phyloP scores from a whole-genome alignment of 2,329 filamentous ascomycete genomes.

The Phialophora verrucosa region DNA sequence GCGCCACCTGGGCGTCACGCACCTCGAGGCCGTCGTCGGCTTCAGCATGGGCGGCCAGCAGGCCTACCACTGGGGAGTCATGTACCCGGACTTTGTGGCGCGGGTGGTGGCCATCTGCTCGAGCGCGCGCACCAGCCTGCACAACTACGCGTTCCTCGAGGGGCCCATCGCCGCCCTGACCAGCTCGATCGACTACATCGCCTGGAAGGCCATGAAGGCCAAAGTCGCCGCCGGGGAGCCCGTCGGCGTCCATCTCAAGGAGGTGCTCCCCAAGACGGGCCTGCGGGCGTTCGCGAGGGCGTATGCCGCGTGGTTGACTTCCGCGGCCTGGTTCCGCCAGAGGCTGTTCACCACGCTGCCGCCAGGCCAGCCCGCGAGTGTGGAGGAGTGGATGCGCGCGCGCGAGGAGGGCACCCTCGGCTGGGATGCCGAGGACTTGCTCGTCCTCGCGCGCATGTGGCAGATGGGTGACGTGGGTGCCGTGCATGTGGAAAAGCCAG shows the following conservation, averaged over 20 bases:
- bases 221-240: slow-evolving; percentile 37
- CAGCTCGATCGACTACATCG: slow-evolving; percentile 50
- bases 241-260: slow-evolving; percentile 41
- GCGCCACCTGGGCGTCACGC: slow-evolving; percentile 44
- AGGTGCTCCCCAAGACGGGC: slow-evolving; percentile 44
- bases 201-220: slow-evolving; percentile 36
- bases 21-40: slow-evolving; percentile 52
- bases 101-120: slow-evolving; percentile 54
- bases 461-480: slow-evolving; percentile 50
- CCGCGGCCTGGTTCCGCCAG: slow-evolving; percentile 54
- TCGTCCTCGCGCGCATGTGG: slow-evolving; percentile 54
- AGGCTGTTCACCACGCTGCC: slow-evolving; percentile 45
- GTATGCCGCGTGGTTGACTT: slow-evolving; percentile 57
- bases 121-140: slow-evolving; percentile 53
- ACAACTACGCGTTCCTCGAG: slow-evolving; percentile 57
- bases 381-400: slow-evolving; percentile 48
- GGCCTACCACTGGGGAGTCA: slow-evolving; percentile 54
- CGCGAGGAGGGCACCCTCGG: slow-evolving; percentile 42
- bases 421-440: slow-evolving; percentile 55
- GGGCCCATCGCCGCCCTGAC: slow-evolving; percentile 53
- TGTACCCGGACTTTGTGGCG: slow-evolving; percentile 51
- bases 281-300: slow-evolving; percentile 54
- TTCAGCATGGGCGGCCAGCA: slow-evolving; percentile 61
- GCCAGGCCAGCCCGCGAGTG: slow-evolving; percentile 42
- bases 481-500: slow-evolving; percentile 20